Conservation (phyloP, 2,329 filamentous ascomycete species). For the Blastomyces silverae region DNA sequence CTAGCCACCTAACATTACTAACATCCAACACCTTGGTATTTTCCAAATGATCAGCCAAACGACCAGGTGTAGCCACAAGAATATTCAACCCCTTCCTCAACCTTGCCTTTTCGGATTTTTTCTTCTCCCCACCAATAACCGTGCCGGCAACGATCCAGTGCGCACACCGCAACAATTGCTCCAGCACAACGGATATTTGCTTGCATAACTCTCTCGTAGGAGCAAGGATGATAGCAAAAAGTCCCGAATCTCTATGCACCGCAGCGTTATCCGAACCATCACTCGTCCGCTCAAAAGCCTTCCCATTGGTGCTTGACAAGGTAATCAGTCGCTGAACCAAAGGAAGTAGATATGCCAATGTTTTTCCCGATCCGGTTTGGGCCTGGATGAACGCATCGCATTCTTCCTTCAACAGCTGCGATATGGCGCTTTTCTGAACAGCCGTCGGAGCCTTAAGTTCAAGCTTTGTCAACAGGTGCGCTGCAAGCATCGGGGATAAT, state of each 20-base stretch:
- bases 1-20: slow-evolving; percentile 83
- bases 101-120: slow-evolving; percentile 83
- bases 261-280: slow-evolving; percentile 39
- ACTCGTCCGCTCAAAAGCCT: slow-evolving; percentile 34
- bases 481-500: slow-evolving; percentile 69
- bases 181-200: slow-evolving; percentile 82
- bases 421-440: slow-evolving; percentile 85
- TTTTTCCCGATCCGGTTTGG: slow-evolving; percentile 96
- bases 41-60: slow-evolving; percentile 83
- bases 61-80: slow-evolving; percentile 85
- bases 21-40: slow-evolving; percentile 86
- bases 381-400: slow-evolving; percentile 94
- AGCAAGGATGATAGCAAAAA: slow-evolving; percentile 90
- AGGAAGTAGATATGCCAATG: slow-evolving; percentile 86
- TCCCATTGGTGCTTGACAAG: slow-evolving; percentile 52
- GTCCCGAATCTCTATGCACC: slow-evolving; percentile 74
- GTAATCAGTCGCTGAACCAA: slow-evolving; percentile 82
- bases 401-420: slow-evolving; percentile 70
- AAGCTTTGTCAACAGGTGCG: slow-evolving; percentile 78
- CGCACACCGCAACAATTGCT: slow-evolving; percentile 76
- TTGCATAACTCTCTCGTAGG: slow-evolving; percentile 91
- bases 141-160: slow-evolving; percentile 93
- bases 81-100: slow-evolving; percentile 93
- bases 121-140: slow-evolving; percentile 65
- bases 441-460: slow-evolving; percentile 84